Evolutionary conservation across 1,139 yeast genomes (phyloP).

Genomic region (Groenewaldozyma sp.): DNA sequence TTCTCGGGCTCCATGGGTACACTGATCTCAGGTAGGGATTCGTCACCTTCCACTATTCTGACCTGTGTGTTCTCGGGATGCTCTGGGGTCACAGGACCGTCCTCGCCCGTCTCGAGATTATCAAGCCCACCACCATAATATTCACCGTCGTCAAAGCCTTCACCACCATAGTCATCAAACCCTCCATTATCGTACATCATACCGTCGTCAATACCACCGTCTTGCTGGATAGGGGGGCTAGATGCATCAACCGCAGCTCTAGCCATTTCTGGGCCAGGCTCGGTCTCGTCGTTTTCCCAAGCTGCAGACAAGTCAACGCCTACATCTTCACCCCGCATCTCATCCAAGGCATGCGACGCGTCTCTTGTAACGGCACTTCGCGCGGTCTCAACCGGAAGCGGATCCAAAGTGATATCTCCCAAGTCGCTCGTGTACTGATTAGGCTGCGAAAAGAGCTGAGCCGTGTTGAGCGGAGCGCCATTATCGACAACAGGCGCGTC

Average conservation of each 20-base stretch:
- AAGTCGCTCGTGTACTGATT: constrained; percentile 1
- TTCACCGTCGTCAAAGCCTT: constrained; percentile 9
- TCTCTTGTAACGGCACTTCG: constrained; percentile 30
- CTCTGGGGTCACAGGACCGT: constrained; percentile 6
- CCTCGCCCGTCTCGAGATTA: constrained; percentile 11
- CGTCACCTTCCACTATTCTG: neutral
- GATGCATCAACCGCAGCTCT: no score
- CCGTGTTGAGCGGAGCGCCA: no score
- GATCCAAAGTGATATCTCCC: constrained; percentile 16
- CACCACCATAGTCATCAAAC: constrained; percentile 11
- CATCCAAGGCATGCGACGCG: constrained; percentile 13
- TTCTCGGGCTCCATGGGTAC: neutral
- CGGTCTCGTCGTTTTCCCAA: constrained; percentile 13
- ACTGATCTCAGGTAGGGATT: neutral
- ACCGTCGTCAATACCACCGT: no score
- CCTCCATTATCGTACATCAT: no score
- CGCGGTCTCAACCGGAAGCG: constrained; percentile 41
- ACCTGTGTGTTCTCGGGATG: constrained; percentile 2
- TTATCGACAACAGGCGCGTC: no score
- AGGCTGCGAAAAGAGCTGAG: no score
- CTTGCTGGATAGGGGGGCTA: no score
- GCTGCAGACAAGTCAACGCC: constrained; percentile 39
- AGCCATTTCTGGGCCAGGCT: constrained; percentile 19
- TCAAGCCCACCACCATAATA: constrained; percentile 13
- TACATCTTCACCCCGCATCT: constrained; percentile 31